Evolutionary conservation across 139 green algal genomes (phyloP).

Genomic region (Closterium sp.): DNA sequence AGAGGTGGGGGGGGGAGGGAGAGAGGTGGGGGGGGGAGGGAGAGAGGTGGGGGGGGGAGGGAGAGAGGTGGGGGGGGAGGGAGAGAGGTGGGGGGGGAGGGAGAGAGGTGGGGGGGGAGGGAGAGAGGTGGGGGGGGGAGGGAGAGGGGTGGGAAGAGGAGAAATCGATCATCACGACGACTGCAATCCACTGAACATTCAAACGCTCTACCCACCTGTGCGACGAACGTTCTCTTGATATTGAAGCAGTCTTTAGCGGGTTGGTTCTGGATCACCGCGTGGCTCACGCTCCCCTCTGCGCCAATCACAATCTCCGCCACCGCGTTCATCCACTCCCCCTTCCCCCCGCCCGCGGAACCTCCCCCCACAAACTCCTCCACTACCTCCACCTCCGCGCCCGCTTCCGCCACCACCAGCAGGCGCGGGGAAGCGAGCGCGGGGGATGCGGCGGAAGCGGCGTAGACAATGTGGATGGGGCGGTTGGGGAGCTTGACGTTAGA

Average conservation of each 20-base stretch:
- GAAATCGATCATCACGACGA: not conserved
- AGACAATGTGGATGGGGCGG: constrained; percentile 32
- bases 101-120: not conserved
- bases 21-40: not conserved
- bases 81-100: not conserved
- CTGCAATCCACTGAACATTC: not conserved
- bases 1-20: no score
- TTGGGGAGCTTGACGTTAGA: constrained; percentile 13
- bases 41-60: not conserved
- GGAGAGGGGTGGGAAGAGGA: not conserved
- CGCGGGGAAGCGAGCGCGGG: constrained; percentile 16
- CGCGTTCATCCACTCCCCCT: constrained; percentile 28
- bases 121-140: not conserved
- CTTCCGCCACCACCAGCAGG: constrained; percentile 39
- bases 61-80: not conserved
- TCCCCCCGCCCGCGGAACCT: not conserved
- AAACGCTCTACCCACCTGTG: constrained; percentile 15
- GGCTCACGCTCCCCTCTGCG: constrained; percentile 15
- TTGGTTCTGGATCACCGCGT: constrained; percentile 46
- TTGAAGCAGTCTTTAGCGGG: constrained; percentile 22
- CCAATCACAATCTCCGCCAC: constrained; percentile 44
- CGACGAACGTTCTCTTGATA: constrained; percentile 40
- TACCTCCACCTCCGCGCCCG: constrained; percentile 37
- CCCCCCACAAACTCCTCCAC: constrained; percentile 32
- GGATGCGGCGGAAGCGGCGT: constrained; percentile 5